Base-by-base conservation (phyloP, 2,329 filamentous ascomycete species). In the Pseudogymnoascus sp. region DNA sequence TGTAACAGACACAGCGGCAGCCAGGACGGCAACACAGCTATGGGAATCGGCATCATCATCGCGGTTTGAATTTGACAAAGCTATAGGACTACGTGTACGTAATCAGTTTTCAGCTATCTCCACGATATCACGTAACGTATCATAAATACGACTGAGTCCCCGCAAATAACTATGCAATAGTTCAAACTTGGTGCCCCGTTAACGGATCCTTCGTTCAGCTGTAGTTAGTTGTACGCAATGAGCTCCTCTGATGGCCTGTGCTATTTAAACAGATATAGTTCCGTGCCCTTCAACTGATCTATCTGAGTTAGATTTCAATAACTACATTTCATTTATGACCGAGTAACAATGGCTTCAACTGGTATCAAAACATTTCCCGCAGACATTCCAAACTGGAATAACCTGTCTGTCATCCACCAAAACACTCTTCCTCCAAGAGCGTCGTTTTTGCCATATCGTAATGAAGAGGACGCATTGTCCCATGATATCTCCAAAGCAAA, bases 371-470 rank as follows among this genome's bases (percentile, higher is more conserved):
- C 39, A 25, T 58, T 58, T 18, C 75, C 75, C 1, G 63, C 69
- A 7, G 61, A 66, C 12, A 18, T 20, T 28, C 83, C 83, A 0
- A 83, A 87, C 68, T 87, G 83, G 82, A 83, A 78, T 70, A 87
- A 87, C 66, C 76, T 85, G 61, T 68, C 77, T 3, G 75, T 87
- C 30, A 75, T 87, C 14, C 85, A 86, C 69, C 80, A 78, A 65
- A 85, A 85, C 65, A 83, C 81, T 1, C 74, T 87, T 5, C 74
- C 80, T 7, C 79, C 82, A 4, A 78, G 84, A 61, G 79, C 81
- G 57, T 76, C 81, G 65, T 86, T 85, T 68, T 79, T 80, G 68
- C 72, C 81, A 25, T 85, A 82, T 67, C 67, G 76, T 37, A 75
- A 69, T 12, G 77, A 80, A 62, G 67, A 73, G 1, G 77, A 81